phyloP scores from a whole-genome alignment of 2,329 filamentous ascomycete genomes.

The Cladosporium velox region DNA sequence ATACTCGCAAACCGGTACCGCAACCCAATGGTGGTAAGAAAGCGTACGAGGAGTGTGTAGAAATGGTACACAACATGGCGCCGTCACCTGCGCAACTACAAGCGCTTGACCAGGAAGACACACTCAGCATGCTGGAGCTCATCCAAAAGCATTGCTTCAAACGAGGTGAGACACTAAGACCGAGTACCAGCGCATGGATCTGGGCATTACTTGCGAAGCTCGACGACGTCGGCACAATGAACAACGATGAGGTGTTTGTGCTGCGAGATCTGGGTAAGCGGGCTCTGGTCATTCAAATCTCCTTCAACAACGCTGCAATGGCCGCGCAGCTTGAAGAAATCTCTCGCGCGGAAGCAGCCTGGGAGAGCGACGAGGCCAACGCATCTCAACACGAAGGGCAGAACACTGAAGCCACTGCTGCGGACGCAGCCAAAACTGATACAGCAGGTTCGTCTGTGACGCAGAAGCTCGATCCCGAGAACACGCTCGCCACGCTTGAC shows the following conservation, averaged over 20 bases:
- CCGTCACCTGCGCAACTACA: conserved; percentile 55
- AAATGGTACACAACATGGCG: conserved; percentile 41
- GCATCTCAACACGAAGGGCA: conserved; percentile 8
- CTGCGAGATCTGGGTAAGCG: conserved; percentile 78
- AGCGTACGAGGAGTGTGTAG: conserved; percentile 59
- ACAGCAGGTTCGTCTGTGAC: conserved; percentile 25
- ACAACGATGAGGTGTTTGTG: conserved; percentile 72
- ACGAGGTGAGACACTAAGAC: conserved; percentile 60
- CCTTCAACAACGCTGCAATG: conserved; percentile 30
- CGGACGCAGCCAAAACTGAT: conserved; percentile 19
- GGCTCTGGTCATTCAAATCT: conserved; percentile 49
- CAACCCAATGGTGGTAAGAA: conserved; percentile 53
- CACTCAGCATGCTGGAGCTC: conserved; percentile 65
- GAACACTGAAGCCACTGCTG: conserved; percentile 10
- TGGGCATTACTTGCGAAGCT: conserved; percentile 80
- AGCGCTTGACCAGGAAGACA: conserved; percentile 62
- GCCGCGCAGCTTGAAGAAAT: conserved; percentile 32
- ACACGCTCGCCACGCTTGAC: conserved; percentile 68
- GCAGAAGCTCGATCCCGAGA: conserved; percentile 31
- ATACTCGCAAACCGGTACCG: neutral
- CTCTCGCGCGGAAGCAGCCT: conserved; percentile 13
- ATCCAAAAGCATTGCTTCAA: conserved; percentile 58
- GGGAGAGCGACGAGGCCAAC: conserved; percentile 1
- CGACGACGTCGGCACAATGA: conserved; percentile 68
- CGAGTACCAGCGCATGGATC: conserved; percentile 75